These are phyloP conservation scores for Pseudoturritis turrita DNA, from an alignment of 345 rosid species.

Conservation along the genomic window DNA sequence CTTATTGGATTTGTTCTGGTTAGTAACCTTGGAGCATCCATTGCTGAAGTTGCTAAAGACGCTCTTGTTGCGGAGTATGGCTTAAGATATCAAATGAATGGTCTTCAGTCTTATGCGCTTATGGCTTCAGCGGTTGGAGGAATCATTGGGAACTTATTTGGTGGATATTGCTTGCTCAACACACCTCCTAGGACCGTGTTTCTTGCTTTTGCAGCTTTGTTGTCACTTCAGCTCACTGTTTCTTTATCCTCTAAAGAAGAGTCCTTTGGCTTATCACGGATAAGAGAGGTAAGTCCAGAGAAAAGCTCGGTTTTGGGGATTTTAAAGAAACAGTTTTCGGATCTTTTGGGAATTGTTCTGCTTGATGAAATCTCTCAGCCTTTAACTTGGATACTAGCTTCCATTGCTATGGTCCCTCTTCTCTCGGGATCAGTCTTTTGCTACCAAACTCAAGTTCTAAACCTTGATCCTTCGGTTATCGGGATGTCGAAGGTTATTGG, in stretches of 20 bases:
- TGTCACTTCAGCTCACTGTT: conserved; percentile 53
- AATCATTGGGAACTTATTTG: conserved; percentile 71
- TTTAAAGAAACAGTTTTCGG: conserved; percentile 43
- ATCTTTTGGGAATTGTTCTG: conserved; percentile 47
- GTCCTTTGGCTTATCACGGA: conserved; percentile 46
- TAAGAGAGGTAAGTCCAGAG: not conserved
- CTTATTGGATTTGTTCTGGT: conserved; percentile 61
- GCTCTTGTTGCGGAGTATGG: conserved; percentile 93
- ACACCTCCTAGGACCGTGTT: conserved; percentile 49
- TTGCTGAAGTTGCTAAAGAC: conserved; percentile 79
- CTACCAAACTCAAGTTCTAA: conserved; percentile 76
- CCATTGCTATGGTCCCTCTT: conserved; percentile 62
- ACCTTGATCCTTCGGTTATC: conserved; percentile 59
- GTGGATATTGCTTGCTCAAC: conserved; percentile 55
- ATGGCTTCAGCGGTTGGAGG: conserved; percentile 90
- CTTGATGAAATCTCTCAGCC: conserved; percentile 55
- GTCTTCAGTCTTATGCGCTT: conserved; percentile 77
- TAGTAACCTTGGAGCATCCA: conserved; percentile 80
- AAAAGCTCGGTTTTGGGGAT: conserved; percentile 38
- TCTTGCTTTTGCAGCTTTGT: conserved; percentile 45
- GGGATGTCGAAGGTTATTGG: conserved; percentile 83
- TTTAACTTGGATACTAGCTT: conserved; percentile 61
- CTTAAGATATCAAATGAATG: conserved; percentile 39
- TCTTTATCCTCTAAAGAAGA: conserved; percentile 50
- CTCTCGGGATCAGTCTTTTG: conserved; percentile 81